Conservation (phyloP, 202 grass and related monocot genomes). For the Sporobolus alterniflorus region DNA sequence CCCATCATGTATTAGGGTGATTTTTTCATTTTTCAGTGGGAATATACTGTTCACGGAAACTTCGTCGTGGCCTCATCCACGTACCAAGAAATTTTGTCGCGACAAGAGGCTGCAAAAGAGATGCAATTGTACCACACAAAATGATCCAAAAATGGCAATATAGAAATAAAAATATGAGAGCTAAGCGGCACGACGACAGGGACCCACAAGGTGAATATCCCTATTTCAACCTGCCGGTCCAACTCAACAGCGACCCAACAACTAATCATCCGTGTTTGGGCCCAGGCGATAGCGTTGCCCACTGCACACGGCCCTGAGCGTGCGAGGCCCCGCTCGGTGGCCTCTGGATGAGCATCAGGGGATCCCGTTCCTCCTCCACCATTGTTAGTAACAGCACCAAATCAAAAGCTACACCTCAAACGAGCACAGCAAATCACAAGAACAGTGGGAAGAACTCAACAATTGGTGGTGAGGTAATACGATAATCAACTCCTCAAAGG, state of each 20-base stretch:
- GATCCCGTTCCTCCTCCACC: no score
- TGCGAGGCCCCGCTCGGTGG: no score
- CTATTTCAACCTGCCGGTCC: not conserved
- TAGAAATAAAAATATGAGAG: not conserved
- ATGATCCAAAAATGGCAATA: not conserved
- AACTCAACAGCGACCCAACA: not conserved
- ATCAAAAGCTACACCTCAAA: no score
- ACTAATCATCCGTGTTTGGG: not conserved
- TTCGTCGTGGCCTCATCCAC: not conserved
- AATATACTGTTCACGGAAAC: not conserved
- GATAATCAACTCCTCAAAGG: no score
- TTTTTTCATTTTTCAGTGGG: not conserved
- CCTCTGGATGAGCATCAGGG: no score
- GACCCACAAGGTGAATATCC: slow-evolving; percentile 25
- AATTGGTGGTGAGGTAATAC: no score
- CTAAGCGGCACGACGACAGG: slow-evolving; percentile 7
- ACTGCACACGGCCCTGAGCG: no score
- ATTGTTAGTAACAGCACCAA: no score
- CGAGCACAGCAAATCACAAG: no score
- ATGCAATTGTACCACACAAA: slow-evolving; percentile 10
- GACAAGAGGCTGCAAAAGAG: not conserved
- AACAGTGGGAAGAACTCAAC: no score
- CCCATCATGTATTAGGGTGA: no score
- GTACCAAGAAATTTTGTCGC: not conserved
- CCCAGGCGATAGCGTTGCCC: slow-evolving; percentile 33